These are phyloP conservation scores for Verticillium dahliae DNA, from an alignment of 2,329 filamentous ascomycete genomes.

Conservation along the genomic window DNA sequence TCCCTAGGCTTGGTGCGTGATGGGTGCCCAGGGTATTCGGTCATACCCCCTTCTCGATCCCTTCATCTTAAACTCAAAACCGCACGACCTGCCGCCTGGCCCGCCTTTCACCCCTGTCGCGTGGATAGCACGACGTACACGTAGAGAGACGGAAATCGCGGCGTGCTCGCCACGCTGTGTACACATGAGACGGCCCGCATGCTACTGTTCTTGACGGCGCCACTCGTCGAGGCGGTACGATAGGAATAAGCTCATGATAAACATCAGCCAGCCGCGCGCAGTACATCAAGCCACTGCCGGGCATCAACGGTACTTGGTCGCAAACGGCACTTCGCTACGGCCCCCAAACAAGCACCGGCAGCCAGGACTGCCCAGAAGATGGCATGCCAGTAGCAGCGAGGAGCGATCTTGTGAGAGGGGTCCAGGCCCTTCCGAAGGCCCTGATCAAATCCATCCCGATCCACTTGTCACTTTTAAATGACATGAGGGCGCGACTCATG, in stretches of 20 bases:
- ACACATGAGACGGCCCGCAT: background rate
- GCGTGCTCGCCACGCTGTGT: background rate
- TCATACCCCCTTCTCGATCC: background rate
- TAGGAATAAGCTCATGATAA: no score
- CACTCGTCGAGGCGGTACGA: no score
- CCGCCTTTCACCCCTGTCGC: background rate
- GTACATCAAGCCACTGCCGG: no score
- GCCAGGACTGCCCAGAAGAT: no score
- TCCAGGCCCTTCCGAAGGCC: background rate
- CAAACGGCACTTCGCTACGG: no score
- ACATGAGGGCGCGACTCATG: background rate
- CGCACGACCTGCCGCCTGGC: background rate
- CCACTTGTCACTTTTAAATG: background rate
- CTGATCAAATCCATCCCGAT: no score
- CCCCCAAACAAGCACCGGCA: no score
- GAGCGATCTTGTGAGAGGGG: background rate
- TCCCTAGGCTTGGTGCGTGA: no score
- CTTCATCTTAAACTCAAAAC: background rate
- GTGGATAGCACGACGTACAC: background rate
- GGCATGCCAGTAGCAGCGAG: no score
- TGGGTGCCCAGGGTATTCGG: no score
- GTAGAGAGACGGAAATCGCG: background rate
- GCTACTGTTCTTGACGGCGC: background rate
- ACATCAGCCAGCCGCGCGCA: no score
- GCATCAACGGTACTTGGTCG: no score